Percentiles rank a stretch among this genome's conserved stretches.
Evolutionary conservation across 495 filamentous ascomycete genomes (phyloP).

Genomic region (Endocarpon pusillum): DNA sequence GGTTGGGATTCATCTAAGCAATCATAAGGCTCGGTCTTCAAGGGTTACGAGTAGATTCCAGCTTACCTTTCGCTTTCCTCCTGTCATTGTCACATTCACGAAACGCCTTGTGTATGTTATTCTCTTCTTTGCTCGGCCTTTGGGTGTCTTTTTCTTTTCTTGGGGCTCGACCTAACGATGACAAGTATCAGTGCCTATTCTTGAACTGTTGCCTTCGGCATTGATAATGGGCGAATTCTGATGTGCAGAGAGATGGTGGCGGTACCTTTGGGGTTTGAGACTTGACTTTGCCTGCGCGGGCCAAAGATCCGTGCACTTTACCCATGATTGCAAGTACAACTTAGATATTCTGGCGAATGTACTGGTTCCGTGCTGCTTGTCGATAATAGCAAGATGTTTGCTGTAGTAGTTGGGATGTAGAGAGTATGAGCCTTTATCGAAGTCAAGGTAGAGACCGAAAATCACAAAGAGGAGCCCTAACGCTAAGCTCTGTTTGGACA

Average conservation of each 20-base stretch:
- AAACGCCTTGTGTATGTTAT: constrained; percentile 94
- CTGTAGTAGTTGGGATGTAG: no score
- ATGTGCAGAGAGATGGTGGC: constrained; percentile 1
- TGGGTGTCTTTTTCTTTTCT: constrained; percentile 85
- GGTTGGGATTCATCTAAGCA: neutral
- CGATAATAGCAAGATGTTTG: no score
- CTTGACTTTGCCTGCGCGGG: constrained; percentile 95
- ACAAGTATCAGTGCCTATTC: constrained; percentile 2
- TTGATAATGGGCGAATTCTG: neutral
- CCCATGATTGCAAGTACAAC: neutral
- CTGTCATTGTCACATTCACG: constrained; percentile 97
- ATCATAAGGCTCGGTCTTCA: neutral
- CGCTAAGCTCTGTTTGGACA: no score
- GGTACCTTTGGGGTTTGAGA: constrained; percentile 79
- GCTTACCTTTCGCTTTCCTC: constrained; percentile 95
- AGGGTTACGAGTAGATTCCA: neutral
- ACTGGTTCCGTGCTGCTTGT: no score
- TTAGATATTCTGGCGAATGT: no score
- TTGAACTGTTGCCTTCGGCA: constrained; percentile 1
- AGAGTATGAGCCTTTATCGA: no score
- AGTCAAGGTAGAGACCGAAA: no score
- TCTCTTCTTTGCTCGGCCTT: constrained; percentile 98
- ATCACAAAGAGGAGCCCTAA: no score
- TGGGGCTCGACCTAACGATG: constrained; percentile 57
- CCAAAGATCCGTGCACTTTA: constrained; percentile 29